Percentiles rank a stretch among this genome's conserved stretches.
phyloP scores from a whole-genome alignment of 805 yeast species.

The Phaffomyces thermotolerans region DNA sequence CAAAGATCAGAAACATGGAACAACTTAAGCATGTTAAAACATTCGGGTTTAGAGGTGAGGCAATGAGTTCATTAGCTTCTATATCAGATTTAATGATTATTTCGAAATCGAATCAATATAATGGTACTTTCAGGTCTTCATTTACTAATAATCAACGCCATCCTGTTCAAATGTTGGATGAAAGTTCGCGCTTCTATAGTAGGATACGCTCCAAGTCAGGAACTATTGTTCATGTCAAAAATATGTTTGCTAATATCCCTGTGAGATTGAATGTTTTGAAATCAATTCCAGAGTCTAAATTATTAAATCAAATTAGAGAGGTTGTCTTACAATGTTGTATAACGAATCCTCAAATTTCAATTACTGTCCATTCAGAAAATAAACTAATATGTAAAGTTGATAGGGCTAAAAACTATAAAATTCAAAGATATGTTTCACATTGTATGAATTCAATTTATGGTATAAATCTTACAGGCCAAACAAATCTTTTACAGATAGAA shows the following conservation, averaged over 20 bases:
- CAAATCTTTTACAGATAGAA: constrained; percentile 24
- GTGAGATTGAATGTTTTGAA: constrained; percentile 32
- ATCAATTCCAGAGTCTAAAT: constrained; percentile 16
- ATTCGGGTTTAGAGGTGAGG: constrained; percentile 71
- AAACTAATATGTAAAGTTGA: constrained; percentile 7
- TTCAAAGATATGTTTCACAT: constrained; percentile 9
- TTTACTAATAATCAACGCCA: not conserved
- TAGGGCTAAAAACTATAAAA: not conserved
- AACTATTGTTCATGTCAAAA: constrained; percentile 30
- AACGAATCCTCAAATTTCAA: constrained; percentile 17
- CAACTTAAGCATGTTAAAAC: constrained; percentile 35
- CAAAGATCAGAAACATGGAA: constrained; percentile 37
- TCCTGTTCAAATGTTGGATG: constrained; percentile 9
- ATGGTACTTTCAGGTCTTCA: constrained; percentile 21
- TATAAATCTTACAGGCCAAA: constrained; percentile 12
- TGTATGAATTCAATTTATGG: constrained; percentile 29
- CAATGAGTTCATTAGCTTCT: constrained; percentile 48
- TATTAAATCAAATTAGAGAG: constrained; percentile 25
- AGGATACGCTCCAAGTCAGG: constrained; percentile 25
- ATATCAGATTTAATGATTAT: constrained; percentile 39
- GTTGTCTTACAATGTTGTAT: constrained; percentile 26
- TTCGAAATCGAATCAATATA: constrained; percentile 33
- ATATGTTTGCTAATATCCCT: constrained; percentile 37
- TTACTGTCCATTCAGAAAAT: constrained; percentile 10
- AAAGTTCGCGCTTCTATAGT: not conserved